Percentiles rank a stretch among this genome's conserved stretches.
These are phyloP conservation scores for Physcia stellaris DNA, from an alignment of 495 filamentous ascomycete genomes.

Conservation along the genomic window DNA sequence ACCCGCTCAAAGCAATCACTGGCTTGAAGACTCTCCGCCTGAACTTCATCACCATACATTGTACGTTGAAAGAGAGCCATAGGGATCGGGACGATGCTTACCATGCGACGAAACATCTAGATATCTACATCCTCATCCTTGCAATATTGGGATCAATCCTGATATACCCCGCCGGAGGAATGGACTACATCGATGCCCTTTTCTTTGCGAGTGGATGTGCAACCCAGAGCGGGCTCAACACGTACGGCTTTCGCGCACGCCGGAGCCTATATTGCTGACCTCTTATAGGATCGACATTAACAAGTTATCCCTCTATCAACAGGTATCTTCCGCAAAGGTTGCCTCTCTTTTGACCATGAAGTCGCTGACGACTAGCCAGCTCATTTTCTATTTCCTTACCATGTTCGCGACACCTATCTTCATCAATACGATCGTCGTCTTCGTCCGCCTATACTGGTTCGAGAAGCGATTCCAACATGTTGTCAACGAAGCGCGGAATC, in stretches of 20 bases:
- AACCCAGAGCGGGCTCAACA: slow-evolving; percentile 88
- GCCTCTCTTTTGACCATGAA: too few relatives aligned
- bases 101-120: too few relatives aligned
- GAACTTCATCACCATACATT: slow-evolving; percentile 80
- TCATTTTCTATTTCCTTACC: slow-evolving; percentile 54
- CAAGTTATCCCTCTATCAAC: slow-evolving; percentile 60
- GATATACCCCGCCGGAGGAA: slow-evolving; percentile 44
- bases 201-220: slow-evolving; percentile 68
- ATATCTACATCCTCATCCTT: slow-evolving; percentile 64
- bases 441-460: slow-evolving; percentile 92
- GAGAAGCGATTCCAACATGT: slow-evolving; percentile 83
- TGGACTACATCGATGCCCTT: slow-evolving; percentile 79
- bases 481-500: slow-evolving; percentile 41
- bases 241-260: slow-evolving; percentile 22
- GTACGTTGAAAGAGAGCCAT: slow-evolving; percentile 25
- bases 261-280: slow-evolving; percentile 1
- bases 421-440: slow-evolving; percentile 77
- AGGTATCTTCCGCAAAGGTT: too few relatives aligned
- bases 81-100: too few relatives aligned
- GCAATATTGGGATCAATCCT: slow-evolving; percentile 61
- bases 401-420: slow-evolving; percentile 80
- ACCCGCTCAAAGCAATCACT: slow-evolving; percentile 26
- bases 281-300: slow-evolving; percentile 53
- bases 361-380: slow-evolving; percentile 16
- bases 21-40: slow-evolving; percentile 44